Conservation (phyloP, 306 rosid genomes). For the Quercus bicolor region DNA sequence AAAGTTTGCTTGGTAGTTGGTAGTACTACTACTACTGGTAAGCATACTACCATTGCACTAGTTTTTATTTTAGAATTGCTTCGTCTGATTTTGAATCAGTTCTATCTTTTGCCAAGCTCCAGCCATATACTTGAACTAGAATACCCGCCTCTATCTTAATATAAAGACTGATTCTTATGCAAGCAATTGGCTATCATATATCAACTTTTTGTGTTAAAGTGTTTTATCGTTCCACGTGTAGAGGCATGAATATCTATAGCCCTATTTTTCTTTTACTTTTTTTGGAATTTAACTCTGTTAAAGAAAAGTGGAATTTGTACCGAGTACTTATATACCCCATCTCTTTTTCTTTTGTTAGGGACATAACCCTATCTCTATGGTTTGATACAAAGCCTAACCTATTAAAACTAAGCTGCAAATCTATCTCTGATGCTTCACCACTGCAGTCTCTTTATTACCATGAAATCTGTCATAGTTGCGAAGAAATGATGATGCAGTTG, state of each 20-base stretch:
- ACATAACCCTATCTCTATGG: conserved; percentile 2
- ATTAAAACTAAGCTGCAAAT: conserved; percentile 19
- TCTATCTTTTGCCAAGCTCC: not conserved
- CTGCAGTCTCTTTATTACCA: conserved; percentile 6
- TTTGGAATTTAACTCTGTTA: not conserved
- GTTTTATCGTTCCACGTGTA: not conserved
- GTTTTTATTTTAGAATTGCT: not conserved
- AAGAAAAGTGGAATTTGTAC: conserved; percentile 3
- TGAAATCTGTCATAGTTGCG: conserved; percentile 8
- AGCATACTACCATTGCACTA: not conserved
- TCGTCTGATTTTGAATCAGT: not conserved
- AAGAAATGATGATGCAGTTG: conserved; percentile 30
- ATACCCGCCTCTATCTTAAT: not conserved
- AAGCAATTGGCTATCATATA: not conserved
- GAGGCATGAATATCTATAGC: not conserved
- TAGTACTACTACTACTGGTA: too few species aligned
- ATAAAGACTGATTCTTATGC: not conserved
- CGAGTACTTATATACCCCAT: not conserved
- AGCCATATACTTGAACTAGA: not conserved
- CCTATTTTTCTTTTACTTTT: not conserved
- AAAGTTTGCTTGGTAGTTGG: too few species aligned
- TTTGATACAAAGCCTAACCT: conserved; percentile 7
- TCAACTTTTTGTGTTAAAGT: not conserved
- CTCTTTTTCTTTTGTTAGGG: not conserved
- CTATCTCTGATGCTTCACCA: conserved; percentile 30